Evolutionary conservation across 2,329 filamentous ascomycete species (phyloP), one percentile per base, ranked within the genome.

Genomic region (Colletotrichum camelliae): DNA sequence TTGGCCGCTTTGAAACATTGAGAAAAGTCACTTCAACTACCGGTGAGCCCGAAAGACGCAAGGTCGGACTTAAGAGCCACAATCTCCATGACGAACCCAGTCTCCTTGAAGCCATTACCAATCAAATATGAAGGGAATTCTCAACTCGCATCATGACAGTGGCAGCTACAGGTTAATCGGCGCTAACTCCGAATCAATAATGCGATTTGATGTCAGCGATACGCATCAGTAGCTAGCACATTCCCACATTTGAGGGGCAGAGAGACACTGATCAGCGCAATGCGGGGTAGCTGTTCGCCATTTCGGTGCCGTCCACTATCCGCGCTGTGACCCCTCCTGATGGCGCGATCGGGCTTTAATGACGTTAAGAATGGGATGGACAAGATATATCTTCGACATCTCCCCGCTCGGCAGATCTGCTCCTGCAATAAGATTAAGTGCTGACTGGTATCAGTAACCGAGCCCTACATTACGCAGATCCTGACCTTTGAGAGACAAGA

Each of bases 271-370:
- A 73, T 68, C 70, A 65, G 43, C 64, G 21, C 29, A 7, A 24
- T 76, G 74, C 70, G 74, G 74, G 74, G 74, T 69, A 76, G 57
- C 24, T 68, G 33, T 60, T 27, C 29, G 43, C 29, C 43, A 52
- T 52, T 48, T 69, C 58, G 64, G 64, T 73, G 35, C 35, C 43
- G 52, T 57, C 29, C 33, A 18, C 55, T 29, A 67, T 13, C 64
- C 57, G 73, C 70, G 70, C 70, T 73, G 70, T 73, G 70, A 73
- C 73, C 69, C 64, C 55, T 52, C 64, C 57, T 48, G 12, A 74
- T 68, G 70, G 67, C 70, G 73, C 64, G 73, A 65, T 61, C 43
- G 70, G 58, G 57, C 58, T n/a, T 18, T 64, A 21, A 65, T 76
- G 74, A 74, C 74, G 74, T 76, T 43, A 29, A 18, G 43, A 5